Conservation (phyloP, 2,329 filamentous ascomycete genomes). For the Hymenoscyphus repandus region DNA sequence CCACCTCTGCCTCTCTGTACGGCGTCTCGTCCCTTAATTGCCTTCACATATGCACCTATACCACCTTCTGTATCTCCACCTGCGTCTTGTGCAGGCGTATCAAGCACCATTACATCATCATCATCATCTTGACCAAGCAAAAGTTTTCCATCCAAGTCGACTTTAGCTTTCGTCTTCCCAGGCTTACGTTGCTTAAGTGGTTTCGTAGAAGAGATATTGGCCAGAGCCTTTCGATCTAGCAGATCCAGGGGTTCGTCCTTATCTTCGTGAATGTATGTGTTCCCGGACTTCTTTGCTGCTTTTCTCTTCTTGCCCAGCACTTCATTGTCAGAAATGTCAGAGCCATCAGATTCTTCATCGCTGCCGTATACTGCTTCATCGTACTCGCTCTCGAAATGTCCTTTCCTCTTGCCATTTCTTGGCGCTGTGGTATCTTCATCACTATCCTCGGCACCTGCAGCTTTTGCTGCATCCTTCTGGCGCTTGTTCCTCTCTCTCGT, state of each 20-base stretch:
- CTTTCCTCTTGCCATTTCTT: constrained; percentile 43
- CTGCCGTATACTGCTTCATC: constrained; percentile 81
- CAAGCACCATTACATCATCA: constrained; percentile 58
- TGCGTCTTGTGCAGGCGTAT: constrained; percentile 42
- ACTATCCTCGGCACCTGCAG: constrained; percentile 51
- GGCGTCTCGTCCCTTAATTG: constrained; percentile 62
- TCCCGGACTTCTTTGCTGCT: constrained; percentile 53
- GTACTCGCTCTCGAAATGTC: constrained; percentile 84
- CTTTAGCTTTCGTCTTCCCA: constrained; percentile 54
- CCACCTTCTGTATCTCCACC: constrained; percentile 44
- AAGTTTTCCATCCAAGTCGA: constrained; percentile 74
- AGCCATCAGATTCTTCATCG: constrained; percentile 51
- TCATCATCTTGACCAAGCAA: constrained; percentile 59
- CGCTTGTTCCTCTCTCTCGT: constrained; percentile 85
- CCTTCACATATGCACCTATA: constrained; percentile 64
- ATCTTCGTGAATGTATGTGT: constrained; percentile 87
- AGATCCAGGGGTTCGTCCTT: constrained; percentile 94
- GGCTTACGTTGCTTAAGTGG: constrained; percentile 58
- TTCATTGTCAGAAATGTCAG: constrained; percentile 59
- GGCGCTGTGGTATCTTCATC: constrained; percentile 48
- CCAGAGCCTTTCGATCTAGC: constrained; percentile 80
- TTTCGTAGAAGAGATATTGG: constrained; percentile 88
- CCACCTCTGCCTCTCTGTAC: constrained; percentile 60
- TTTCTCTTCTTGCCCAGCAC: constrained; percentile 41
- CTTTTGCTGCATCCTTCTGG: constrained; percentile 69